phyloP scores from a whole-genome alignment of 2,329 filamentous ascomycete species.

The Alternaria postmessia region DNA sequence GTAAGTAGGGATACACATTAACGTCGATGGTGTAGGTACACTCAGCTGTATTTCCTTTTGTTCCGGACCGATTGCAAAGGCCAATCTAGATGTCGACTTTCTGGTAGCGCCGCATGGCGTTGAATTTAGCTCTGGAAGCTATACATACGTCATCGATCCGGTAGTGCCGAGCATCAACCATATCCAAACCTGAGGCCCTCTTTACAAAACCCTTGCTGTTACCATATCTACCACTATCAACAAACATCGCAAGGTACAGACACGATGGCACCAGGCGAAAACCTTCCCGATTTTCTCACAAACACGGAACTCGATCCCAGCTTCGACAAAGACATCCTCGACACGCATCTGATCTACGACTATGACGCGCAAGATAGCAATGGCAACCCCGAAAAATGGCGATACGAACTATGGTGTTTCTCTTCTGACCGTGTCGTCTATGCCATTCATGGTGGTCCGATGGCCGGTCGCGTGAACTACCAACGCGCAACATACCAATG shows the following conservation, averaged over 20 bases:
- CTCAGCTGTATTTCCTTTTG: background rate
- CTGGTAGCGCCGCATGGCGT: background rate
- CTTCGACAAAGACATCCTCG: constrained; percentile 61
- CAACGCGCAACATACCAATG: constrained; percentile 66
- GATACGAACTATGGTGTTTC: constrained; percentile 69
- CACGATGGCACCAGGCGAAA: constrained; percentile 35
- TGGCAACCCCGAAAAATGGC: constrained; percentile 66
- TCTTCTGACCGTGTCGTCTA: constrained; percentile 64
- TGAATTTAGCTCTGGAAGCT: background rate
- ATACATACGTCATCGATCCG: constrained; percentile 9
- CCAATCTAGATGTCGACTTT: background rate
- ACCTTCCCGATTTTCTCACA: constrained; percentile 36
- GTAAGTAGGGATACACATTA: background rate
- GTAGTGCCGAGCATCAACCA: background rate
- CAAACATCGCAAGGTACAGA: background rate
- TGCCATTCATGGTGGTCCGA: constrained; percentile 67
- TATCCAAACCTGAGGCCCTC: background rate
- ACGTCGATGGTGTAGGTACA: background rate
- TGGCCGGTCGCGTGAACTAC: constrained; percentile 59
- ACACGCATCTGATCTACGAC: constrained; percentile 66
- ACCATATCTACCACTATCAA: background rate
- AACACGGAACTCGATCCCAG: constrained; percentile 39
- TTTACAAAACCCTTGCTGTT: background rate
- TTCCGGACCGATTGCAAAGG: background rate
- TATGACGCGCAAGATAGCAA: constrained; percentile 59